Evolutionary conservation across 1,284 basidiomycete genomes (phyloP).

Genomic region (Cryptococcus sp.): DNA sequence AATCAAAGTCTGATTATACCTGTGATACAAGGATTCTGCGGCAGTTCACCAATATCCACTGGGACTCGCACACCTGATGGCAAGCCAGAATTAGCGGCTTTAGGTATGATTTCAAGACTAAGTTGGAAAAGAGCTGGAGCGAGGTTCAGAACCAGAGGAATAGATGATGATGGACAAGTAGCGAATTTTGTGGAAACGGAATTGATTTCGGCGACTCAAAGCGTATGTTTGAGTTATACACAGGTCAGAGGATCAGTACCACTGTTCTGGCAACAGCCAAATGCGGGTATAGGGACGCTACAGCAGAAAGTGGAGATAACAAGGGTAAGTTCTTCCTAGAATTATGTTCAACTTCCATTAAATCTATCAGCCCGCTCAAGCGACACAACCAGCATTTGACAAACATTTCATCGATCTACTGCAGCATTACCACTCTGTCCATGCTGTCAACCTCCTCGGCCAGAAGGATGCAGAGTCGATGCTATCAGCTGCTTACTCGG

Average conservation of each 20-base stretch:
- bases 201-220: conserved; percentile 77
- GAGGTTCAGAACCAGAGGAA: conserved; percentile 92
- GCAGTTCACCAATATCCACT: conserved; percentile 47
- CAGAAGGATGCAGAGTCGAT: conserved; percentile 86
- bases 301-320: conserved; percentile 85
- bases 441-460: conserved; percentile 83
- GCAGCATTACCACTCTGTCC: conserved; percentile 72
- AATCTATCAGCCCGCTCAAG: conserved; percentile 69
- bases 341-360: conserved; percentile 12
- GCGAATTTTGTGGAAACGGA: conserved; percentile 99
- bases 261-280: conserved; percentile 98
- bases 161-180: conserved; percentile 95
- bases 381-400: conserved; percentile 93
- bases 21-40: conserved; percentile 89
- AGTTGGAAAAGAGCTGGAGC: conserved; percentile 96
- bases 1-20: conserved; percentile 54
- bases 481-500: conserved; percentile 74
- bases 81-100: conserved; percentile 46
- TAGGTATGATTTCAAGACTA: conserved; percentile 77
- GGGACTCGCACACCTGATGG: conserved; percentile 55
- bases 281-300: conserved; percentile 67
- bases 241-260: conserved; percentile 94
- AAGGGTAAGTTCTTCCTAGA: conserved; percentile 20
- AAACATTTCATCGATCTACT: conserved; percentile 82
- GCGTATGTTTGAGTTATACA: conserved; percentile 79